Evolutionary conservation across 148 eudicot genomes (phyloP).

Genomic region (Salicornia ramosissima): DNA sequence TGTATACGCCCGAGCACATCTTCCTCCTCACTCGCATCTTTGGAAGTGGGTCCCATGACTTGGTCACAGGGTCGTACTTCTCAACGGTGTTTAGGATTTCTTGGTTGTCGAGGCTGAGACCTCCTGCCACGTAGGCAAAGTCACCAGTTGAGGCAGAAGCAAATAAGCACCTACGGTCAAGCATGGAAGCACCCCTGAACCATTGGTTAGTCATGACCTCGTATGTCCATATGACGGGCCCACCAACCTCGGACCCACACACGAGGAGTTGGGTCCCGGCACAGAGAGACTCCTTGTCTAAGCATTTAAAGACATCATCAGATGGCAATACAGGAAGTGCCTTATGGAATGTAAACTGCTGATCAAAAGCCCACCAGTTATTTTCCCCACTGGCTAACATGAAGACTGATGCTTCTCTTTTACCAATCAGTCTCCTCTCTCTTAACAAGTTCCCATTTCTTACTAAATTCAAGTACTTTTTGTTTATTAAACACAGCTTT

Average conservation of each 20-base stretch:
- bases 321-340: constrained; percentile 33
- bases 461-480: constrained; percentile 22
- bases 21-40: constrained; percentile 51
- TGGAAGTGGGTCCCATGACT: constrained; percentile 57
- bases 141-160: constrained; percentile 63
- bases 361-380: constrained; percentile 49
- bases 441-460: constrained; percentile 44
- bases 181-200: constrained; percentile 56
- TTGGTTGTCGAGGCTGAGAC: constrained; percentile 26
- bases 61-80: constrained; percentile 38
- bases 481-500: constrained; percentile 23
- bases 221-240: constrained; percentile 57
- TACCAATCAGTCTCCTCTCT: constrained; percentile 42
- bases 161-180: constrained; percentile 64
- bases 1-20: constrained; percentile 61
- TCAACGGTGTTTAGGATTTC: constrained; percentile 33
- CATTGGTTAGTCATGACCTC: constrained; percentile 50
- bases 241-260: constrained; percentile 47
- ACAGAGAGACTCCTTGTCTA: constrained; percentile 67
- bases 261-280: constrained; percentile 76
- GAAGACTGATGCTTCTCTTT: constrained; percentile 47
- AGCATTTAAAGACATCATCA: constrained; percentile 33
- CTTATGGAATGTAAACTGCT: constrained; percentile 21
- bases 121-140: constrained; percentile 67
- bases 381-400: constrained; percentile 50